Evolutionary conservation across 306 rosid species (phyloP).

Genomic region (Vachellia collinsii): DNA sequence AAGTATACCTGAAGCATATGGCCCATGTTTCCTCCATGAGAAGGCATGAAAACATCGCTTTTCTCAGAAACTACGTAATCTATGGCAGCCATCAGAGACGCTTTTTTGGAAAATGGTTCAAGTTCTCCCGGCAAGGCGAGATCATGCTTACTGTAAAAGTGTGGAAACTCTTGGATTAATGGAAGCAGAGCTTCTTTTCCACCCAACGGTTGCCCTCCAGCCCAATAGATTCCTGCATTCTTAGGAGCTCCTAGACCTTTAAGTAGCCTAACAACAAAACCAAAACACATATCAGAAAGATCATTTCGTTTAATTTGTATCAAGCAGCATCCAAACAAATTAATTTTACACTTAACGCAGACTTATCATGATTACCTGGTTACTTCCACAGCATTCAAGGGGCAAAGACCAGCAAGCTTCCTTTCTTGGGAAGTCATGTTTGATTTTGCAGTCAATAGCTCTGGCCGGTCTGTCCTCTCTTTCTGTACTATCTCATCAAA

Average conservation of each 20-base stretch:
- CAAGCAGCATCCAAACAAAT: background rate
- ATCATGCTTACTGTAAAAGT: constrained; percentile 81
- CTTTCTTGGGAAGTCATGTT: constrained; percentile 93
- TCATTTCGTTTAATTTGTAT: background rate
- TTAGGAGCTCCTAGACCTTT: constrained; percentile 92
- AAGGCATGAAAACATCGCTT: constrained; percentile 97
- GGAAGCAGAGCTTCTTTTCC: constrained; percentile 90
- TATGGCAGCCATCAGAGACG: constrained; percentile 94
- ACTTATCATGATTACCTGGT: constrained; percentile 55
- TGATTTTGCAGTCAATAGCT: constrained; percentile 84
- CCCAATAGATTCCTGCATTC: constrained; percentile 84
- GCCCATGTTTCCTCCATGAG: constrained; percentile 99
- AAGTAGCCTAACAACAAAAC: constrained; percentile 66
- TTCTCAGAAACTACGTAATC: constrained; percentile 87
- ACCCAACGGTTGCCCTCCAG: constrained; percentile 92
- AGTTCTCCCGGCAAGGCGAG: constrained; percentile 79
- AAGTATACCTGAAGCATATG: constrained; percentile 83
- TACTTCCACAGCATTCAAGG: constrained; percentile 82
- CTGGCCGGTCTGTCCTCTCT: constrained; percentile 79
- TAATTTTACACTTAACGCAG: background rate
- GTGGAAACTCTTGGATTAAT: constrained; percentile 59
- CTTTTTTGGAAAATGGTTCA: constrained; percentile 68
- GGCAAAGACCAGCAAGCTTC: constrained; percentile 93
- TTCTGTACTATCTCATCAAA: constrained; percentile 71
- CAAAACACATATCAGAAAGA: background rate